These are phyloP conservation scores for Claviceps quebecensis DNA, from an alignment of 2,329 filamentous ascomycete species.

Conservation along the genomic window DNA sequence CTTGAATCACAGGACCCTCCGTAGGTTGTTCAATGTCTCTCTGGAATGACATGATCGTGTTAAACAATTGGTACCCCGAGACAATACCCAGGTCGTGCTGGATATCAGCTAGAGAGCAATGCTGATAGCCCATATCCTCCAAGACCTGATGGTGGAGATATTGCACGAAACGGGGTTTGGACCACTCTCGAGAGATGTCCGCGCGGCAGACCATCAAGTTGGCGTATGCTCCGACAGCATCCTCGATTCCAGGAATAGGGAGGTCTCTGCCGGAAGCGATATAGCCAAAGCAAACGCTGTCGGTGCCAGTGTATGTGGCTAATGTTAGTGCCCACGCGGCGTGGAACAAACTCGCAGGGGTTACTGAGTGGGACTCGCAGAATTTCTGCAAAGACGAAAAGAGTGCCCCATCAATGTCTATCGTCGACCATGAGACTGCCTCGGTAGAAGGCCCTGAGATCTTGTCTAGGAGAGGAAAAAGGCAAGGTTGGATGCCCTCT, in stretches of 20 bases:
- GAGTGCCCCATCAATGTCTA: neutral
- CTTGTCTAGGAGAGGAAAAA: conserved; percentile 4
- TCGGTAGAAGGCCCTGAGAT: neutral
- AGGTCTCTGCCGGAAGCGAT: conserved; percentile 39
- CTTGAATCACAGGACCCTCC: neutral
- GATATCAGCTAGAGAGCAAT: conserved; percentile 33
- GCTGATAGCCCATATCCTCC: conserved; percentile 31
- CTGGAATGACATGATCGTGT: conserved; percentile 20
- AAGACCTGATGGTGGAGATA: conserved; percentile 30
- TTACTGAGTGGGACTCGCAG: conserved; percentile 27
- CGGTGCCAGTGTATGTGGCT: conserved; percentile 29
- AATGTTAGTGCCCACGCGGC: conserved; percentile 38
- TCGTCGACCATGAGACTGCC: neutral
- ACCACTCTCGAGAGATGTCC: conserved; percentile 14
- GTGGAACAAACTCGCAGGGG: conserved; percentile 35
- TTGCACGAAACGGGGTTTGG: conserved; percentile 15
- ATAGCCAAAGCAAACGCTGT: conserved; percentile 39
- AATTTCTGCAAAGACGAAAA: conserved; percentile 13
- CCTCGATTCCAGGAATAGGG: conserved; percentile 31
- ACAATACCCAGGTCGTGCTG: conserved; percentile 19
- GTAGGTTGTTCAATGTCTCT: conserved; percentile 4
- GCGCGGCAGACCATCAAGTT: conserved; percentile 40
- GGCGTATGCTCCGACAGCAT: conserved; percentile 37
- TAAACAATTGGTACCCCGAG: conserved; percentile 14
- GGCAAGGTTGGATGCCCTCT: conserved; percentile 4